Base-by-base conservation (phyloP, 2,329 filamentous ascomycete species). In the Ceratocystis papillata region DNA sequence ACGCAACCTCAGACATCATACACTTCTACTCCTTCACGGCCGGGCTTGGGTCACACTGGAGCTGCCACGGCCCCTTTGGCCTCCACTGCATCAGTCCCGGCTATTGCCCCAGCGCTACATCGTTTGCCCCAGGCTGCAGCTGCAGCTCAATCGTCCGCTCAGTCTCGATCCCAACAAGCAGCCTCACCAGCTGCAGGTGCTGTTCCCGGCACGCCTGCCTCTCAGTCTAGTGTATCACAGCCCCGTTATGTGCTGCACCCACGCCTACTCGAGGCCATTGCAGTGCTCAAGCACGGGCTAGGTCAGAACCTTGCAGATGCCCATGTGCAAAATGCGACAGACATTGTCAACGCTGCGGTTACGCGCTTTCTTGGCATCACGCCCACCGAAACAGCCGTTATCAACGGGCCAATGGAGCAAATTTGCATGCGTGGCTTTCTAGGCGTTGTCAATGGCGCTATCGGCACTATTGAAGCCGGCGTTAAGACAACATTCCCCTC, bases 311-410 rank as follows among this genome's bases (percentile, higher is more conserved):
- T 81, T 53, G 75, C 75, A 62, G 77, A 76, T 68, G 76, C 77
- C 1, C 74, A 75, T 15, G 74, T 75, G 12, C 75, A 76, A 30
- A 75, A 77, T 66, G 74, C 78, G 17, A 77, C 80, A 66, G 77
- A 76, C 28, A 77, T 81, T 28, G 78, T 81, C 67, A 80, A 81
- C 76, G 81, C 79, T 5, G 80, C 80, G 12, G 73, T 82, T 68
- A 81, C 81, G 68, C 79, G 79, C 30, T 79, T 77, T 57, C 72
- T 82, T 8, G 79, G 79, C 0, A 75, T 83, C 60, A 77, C 80
- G 68, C 75, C 75, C 28, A 62, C 63, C 12, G 63, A 67, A 12
- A 65, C 74, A 75, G 53, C 75, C 76, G 5, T 77, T 77, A 0
- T 77, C 77, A 77, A 78, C 64, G 76, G 79, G 46, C 75, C 75